Percentiles rank a stretch among this genome's conserved stretches.
Evolutionary conservation across 1,284 basidiomycete genomes (phyloP).

Genomic region (Boletus sp.): DNA sequence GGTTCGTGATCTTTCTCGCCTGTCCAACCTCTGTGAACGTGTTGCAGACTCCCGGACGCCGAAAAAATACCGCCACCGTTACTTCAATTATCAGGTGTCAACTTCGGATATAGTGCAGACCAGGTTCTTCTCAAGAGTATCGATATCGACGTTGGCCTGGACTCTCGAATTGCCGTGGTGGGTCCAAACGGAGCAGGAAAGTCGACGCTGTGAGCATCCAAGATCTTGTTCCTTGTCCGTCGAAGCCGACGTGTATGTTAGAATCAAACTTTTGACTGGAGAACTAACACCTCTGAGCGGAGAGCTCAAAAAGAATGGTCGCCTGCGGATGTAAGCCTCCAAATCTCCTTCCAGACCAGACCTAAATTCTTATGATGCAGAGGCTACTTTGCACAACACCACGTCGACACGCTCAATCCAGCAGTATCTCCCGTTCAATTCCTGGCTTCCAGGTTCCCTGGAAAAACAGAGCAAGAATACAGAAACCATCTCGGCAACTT

Average conservation of each 20-base stretch:
- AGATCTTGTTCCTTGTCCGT: not conserved
- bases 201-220: slow-evolving; percentile 59
- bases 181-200: slow-evolving; percentile 83
- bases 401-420: slow-evolving; percentile 89
- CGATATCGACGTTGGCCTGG: slow-evolving; percentile 88
- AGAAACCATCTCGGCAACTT: slow-evolving; percentile 94
- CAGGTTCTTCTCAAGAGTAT: slow-evolving; percentile 77
- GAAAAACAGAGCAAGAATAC: slow-evolving; percentile 96
- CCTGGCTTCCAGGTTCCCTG: slow-evolving; percentile 88
- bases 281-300: slow-evolving; percentile 80
- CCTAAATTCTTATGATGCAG: slow-evolving; percentile 34
- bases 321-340: slow-evolving; percentile 72
- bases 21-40: slow-evolving; percentile 3
- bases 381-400: slow-evolving; percentile 96
- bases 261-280: slow-evolving; percentile 94
- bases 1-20: slow-evolving; percentile 37
- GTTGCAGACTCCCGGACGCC: slow-evolving; percentile 76
- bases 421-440: slow-evolving; percentile 89
- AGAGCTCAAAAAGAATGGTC: slow-evolving; percentile 86
- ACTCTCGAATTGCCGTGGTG: slow-evolving; percentile 88
- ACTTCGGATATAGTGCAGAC: slow-evolving; percentile 86
- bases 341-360: not conserved
- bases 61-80: slow-evolving; percentile 96
- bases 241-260: slow-evolving; percentile 27
- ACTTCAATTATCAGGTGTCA: slow-evolving; percentile 90